phyloP scores from a whole-genome alignment of 148 eudicot genomes.

The Nepenthes mirabilis region DNA sequence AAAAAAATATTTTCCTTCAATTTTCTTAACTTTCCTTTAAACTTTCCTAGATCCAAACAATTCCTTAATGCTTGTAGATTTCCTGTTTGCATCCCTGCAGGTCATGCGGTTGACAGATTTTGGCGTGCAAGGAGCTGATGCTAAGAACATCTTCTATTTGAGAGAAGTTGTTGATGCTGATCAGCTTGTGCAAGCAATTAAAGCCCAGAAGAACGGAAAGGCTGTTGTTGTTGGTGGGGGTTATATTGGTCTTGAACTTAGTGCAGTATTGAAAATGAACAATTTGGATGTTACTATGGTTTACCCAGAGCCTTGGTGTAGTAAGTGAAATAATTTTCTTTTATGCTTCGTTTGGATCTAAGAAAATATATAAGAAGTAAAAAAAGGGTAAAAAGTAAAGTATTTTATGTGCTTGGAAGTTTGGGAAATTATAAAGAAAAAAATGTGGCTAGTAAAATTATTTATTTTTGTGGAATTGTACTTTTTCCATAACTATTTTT shows the following conservation, averaged over 20 bases:
- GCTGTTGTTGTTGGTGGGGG: slow-evolving; percentile 96
- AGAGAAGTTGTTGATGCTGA: slow-evolving; percentile 96
- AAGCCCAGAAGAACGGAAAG: slow-evolving; percentile 74
- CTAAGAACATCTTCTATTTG: slow-evolving; percentile 78
- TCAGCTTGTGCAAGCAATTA: slow-evolving; percentile 68
- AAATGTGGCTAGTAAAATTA: too few relatives aligned
- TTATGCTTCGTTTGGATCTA: too few relatives aligned
- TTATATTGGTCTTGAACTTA: slow-evolving; percentile 94
- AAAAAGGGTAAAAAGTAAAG: too few relatives aligned
- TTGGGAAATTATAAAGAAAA: too few relatives aligned
- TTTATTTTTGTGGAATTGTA: too few relatives aligned
- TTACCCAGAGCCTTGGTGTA: slow-evolving; percentile 99
- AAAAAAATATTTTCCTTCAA: too few relatives aligned
- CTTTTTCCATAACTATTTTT: too few relatives aligned
- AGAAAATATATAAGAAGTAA: too few relatives aligned
- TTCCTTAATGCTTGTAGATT: neutral
- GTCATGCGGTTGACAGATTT: slow-evolving; percentile 79
- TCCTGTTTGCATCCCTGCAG: slow-evolving; percentile 19
- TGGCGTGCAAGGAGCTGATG: slow-evolving; percentile 90
- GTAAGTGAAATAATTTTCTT: slow-evolving; percentile 35
- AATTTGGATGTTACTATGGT: slow-evolving; percentile 88
- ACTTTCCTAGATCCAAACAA: too few relatives aligned
- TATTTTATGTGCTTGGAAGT: too few relatives aligned
- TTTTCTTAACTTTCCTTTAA: too few relatives aligned
- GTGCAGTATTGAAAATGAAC: slow-evolving; percentile 70